A percentile compares a stretch with the other conserved stretches of the same genome.
These are phyloP conservation scores for Cyclostephanos tholiformis DNA, from an alignment of 108 stramenopile genomes.

Conservation along the genomic window DNA sequence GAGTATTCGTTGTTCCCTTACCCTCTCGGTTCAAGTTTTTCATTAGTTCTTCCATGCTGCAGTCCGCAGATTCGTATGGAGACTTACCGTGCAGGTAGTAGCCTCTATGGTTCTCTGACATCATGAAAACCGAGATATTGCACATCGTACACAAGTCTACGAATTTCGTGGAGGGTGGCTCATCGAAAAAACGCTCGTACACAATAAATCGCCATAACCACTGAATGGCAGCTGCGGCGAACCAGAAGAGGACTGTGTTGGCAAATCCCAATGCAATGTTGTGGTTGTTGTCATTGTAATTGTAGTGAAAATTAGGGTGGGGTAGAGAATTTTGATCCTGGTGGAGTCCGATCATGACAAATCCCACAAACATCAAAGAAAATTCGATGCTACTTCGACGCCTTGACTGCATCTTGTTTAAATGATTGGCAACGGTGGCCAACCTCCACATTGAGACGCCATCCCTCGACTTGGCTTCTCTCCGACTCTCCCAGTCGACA, in stretches of 20 bases:
- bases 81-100: constrained; percentile 86
- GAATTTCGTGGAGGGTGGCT: constrained; percentile 62
- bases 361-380: constrained; percentile 60
- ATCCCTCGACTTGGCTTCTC: constrained; percentile 13
- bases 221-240: constrained; percentile 52
- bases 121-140: constrained; percentile 70
- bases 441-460: constrained; percentile 59
- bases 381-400: constrained; percentile 56
- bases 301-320: constrained; percentile 57
- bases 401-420: constrained; percentile 64
- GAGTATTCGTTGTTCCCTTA: constrained; percentile 52
- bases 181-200: constrained; percentile 66
- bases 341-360: constrained; percentile 55
- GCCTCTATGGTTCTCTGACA: constrained; percentile 69
- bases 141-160: constrained; percentile 81
- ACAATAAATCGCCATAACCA: constrained; percentile 62
- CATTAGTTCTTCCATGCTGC: constrained; percentile 63
- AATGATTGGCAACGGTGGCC: constrained; percentile 78
- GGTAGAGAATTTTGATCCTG: constrained; percentile 68
- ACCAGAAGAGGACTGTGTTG: constrained; percentile 63
- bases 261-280: constrained; percentile 84
- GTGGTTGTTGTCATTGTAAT: constrained; percentile 29
- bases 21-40: constrained; percentile 73
- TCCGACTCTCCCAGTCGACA: constrained; percentile 78
- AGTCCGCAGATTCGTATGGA: constrained; percentile 76